A percentile compares a stretch with the other conserved stretches of the same genome.
Conservation (phyloP, 768 basidiomycete genomes). For the Paxillus rubicundulus region DNA sequence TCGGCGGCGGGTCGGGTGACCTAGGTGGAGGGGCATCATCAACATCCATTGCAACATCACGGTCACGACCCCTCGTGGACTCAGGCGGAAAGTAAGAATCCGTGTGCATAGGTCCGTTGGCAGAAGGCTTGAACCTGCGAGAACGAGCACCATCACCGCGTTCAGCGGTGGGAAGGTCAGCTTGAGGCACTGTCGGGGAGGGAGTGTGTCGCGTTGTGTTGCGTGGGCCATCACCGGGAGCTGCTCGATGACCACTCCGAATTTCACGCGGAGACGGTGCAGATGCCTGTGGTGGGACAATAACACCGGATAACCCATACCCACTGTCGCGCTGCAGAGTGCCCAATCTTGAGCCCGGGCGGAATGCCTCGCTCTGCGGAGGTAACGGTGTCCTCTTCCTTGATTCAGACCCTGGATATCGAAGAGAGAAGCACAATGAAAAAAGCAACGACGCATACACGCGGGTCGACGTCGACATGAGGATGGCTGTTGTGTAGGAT, state of each 20-base stretch:
- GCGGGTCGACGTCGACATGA: slow-evolving; percentile 27
- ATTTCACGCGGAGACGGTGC: slow-evolving; percentile 4
- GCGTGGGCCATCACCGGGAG: slow-evolving; percentile 3
- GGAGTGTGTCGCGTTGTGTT: slow-evolving; percentile 13
- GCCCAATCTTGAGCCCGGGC: slow-evolving; percentile 16
- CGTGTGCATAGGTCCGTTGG: slow-evolving; percentile 8
- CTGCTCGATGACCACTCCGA: slow-evolving; percentile 1
- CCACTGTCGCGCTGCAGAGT: slow-evolving; percentile 10
- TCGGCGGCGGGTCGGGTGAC: slow-evolving; percentile 16
- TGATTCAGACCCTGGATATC: slow-evolving; percentile 27
- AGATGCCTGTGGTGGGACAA: slow-evolving; percentile 2
- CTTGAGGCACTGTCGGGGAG: slow-evolving; percentile 11
- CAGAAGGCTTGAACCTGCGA: slow-evolving; percentile 13
- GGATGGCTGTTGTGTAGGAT: slow-evolving; percentile 27
- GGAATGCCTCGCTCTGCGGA: slow-evolving; percentile 33
- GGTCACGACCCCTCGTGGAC: slow-evolving; percentile 20
- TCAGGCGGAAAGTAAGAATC: slow-evolving; percentile 19
- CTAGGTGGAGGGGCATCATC: slow-evolving; percentile 23
- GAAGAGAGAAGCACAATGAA: slow-evolving; percentile 17
- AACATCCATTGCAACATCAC: slow-evolving; percentile 26
- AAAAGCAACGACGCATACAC: slow-evolving; percentile 18
- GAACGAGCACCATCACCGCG: slow-evolving; percentile 16
- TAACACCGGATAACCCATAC: slow-evolving; percentile 5
- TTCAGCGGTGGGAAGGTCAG: slow-evolving; percentile 2
- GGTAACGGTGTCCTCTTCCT: slow-evolving; percentile 39